Evolutionary conservation across 140 eudicot genomes (phyloP), one percentile per base, ranked within the genome.

Genomic region (Stevia rebaudiana): DNA sequence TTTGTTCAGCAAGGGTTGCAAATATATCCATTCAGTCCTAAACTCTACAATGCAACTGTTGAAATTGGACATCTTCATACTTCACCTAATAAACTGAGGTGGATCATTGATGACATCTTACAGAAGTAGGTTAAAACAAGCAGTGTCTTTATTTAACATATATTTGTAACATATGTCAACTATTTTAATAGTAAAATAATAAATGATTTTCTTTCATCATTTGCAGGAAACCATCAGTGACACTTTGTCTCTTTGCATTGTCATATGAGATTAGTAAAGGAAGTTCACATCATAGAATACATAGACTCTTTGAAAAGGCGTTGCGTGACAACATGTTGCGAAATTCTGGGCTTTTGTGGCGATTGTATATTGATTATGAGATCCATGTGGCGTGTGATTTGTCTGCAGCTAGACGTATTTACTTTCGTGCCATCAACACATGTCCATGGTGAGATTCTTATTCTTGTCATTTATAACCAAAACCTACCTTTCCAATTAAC

Each of bases 391-490:
- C 80, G 19, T 61, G 82, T 62, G 77, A 85, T 52, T 48, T 73
- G 43, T 35, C 89, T 65, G 88, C 94, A 51, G 87, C 96, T 54
- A 91, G 82, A 65, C 67, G 92, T 66, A 71, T 87, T 44, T 91
- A 78, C 80, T 91, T 87, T 21, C 96, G 98, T 15, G 98, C 98
- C 18, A 85, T 91, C 53, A 96, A 91, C 73, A 86, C 98, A 31
- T 91, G 98, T 69, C 98, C 98, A 66, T 87, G 98, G 98, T 91
- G 76, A 66, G 76, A 48, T 55, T 13, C 19, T 52, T 4, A 57
- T 19, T 33, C 7, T 36, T n/a, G n/a, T n/a, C n/a, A n/a, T n/a
- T 36, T 55, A 22, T 65, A 5, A 50, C 68, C 17, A 42, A 33
- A 5, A 44, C n/a, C 21, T 21, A 11, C 7, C 25, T 55, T 23